phyloP scores from a whole-genome alignment of 495 filamentous ascomycete species.

The Zalerion maritima region DNA sequence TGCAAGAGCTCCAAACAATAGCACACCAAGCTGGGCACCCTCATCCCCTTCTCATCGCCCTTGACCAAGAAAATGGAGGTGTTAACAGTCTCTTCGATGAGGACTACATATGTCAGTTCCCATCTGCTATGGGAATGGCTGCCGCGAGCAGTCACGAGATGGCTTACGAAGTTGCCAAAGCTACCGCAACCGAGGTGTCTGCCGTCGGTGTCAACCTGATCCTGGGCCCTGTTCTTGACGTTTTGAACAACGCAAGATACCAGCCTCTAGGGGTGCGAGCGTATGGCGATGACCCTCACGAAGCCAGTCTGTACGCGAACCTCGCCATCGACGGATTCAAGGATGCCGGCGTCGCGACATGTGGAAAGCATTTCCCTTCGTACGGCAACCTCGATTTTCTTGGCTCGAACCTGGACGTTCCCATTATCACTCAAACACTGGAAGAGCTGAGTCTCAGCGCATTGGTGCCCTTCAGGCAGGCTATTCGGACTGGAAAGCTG shows the following conservation, averaged over 20 bases:
- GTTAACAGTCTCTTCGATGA: constrained; percentile 90
- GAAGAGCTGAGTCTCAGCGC: constrained; percentile 76
- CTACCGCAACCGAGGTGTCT: constrained; percentile 72
- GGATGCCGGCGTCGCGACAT: constrained; percentile 67
- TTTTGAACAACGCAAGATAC: constrained; percentile 74
- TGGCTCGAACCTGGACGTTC: constrained; percentile 71
- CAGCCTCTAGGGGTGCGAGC: constrained; percentile 77
- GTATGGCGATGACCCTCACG: constrained; percentile 73
- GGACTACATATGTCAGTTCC: constrained; percentile 80
- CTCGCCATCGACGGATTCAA: constrained; percentile 82
- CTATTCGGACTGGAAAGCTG: constrained; percentile 57
- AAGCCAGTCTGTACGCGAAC: constrained; percentile 75
- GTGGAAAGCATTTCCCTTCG: constrained; percentile 86
- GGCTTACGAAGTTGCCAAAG: constrained; percentile 69
- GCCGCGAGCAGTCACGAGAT: constrained; percentile 66
- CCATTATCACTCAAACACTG: constrained; percentile 79
- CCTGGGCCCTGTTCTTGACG: constrained; percentile 78
- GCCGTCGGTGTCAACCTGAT: constrained; percentile 86
- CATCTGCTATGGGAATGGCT: constrained; percentile 79
- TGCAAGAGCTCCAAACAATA: constrained; percentile 75
- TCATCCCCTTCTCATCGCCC: constrained; percentile 65
- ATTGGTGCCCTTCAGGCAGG: constrained; percentile 74
- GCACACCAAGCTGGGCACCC: constrained; percentile 76
- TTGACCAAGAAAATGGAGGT: constrained; percentile 90
- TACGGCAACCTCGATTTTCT: constrained; percentile 89